Base-by-base conservation (phyloP, 345 rosid genomes). In the Cardamine chenopodiifolia region DNA sequence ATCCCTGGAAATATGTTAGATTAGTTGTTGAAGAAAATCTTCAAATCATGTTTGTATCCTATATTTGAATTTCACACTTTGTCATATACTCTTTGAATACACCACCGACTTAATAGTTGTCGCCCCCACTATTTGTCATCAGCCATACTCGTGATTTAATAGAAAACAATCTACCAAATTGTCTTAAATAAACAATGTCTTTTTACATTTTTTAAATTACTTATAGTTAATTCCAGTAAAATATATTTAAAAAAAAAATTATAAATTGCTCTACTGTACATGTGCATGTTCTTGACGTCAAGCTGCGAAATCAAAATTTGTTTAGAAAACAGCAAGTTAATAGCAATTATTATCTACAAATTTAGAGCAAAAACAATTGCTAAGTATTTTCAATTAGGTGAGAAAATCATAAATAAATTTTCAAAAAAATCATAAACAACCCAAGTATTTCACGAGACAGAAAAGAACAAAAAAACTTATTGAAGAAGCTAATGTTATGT, bases 391-490 rank as follows among this genome's bases (percentile, higher is more conserved):
- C 5, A 4, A 17, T 8, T 9, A 8, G 2, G 0, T 49, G 54
- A 20, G 7, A 19, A 42, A 14, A n/a, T n/a, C 0, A 56, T 8
- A 55, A 17, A 26, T 53, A 4, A 7, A 6, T 7, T n/a, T 25
- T 31, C 8, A 58, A 23, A 34, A 58, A 19, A 45, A 53, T 53
- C 26, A 62, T 32, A 29, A 64, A 54, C 37, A 42, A 23, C 71
- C 71, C 8, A 42, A 31, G 1, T 3, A 31, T 54, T 54, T 68
- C 79, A 76, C 75, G 75, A 62, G 79, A 54, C 58, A 52, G 70
- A 76, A 53, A 53, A 44, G 20, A 69, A 69, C 70, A 76, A 76
- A 62, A 53, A 1, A n/a, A 12, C 49, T 53, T 76, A 42, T 32
- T 53, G 70, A 53, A 52, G 14, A 68, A 42, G n/a, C 20, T 18